A percentile compares a stretch with the other conserved stretches of the same genome.
Conservation (phyloP, 352 stramenopile species). For the Elongisporangium senticosum region DNA sequence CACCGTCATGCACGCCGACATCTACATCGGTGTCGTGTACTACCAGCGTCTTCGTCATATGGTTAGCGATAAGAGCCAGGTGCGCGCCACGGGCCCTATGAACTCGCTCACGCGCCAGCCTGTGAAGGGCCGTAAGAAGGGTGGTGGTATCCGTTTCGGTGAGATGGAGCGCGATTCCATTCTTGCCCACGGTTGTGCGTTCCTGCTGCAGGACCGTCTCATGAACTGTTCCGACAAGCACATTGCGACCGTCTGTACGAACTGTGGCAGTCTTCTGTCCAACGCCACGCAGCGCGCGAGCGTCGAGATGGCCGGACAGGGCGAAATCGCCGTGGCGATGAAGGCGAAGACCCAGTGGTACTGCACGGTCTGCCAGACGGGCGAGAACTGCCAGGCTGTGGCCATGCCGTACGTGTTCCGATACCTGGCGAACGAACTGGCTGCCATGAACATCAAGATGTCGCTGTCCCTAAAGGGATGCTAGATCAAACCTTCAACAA, state of each 20-base stretch:
- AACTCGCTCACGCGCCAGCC: constrained; percentile 99
- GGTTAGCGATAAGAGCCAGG: constrained; percentile 99
- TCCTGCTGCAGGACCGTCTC: constrained; percentile 95
- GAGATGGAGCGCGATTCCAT: constrained; percentile 99
- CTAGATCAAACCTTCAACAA: constrained; percentile 12
- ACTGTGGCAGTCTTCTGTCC: constrained; percentile 86
- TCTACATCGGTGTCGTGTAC: constrained; percentile 99
- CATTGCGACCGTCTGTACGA: constrained; percentile 95
- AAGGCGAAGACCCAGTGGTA: constrained; percentile 85
- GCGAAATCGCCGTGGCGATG: constrained; percentile 83
- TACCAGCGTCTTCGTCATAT: constrained; percentile 99
- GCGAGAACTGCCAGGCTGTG: constrained; percentile 90
- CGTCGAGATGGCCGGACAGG: constrained; percentile 76
- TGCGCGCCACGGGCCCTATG: constrained; percentile 96
- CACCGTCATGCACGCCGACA: constrained; percentile 98
- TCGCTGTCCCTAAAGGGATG: constrained; percentile 86
- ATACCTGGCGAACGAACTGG: constrained; percentile 98
- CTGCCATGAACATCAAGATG: constrained; percentile 99
- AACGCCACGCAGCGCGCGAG: constrained; percentile 81
- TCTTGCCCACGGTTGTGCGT: constrained; percentile 96
- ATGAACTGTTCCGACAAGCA: constrained; percentile 99
- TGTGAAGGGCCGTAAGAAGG: constrained; percentile 99
- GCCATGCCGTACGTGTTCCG: constrained; percentile 99
- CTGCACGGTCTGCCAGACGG: constrained; percentile 81
- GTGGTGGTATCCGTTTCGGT: constrained; percentile 98